These are phyloP conservation scores for Alloteropsis angusta DNA, from an alignment of 202 grass and related monocot genomes.

Conservation along the genomic window DNA sequence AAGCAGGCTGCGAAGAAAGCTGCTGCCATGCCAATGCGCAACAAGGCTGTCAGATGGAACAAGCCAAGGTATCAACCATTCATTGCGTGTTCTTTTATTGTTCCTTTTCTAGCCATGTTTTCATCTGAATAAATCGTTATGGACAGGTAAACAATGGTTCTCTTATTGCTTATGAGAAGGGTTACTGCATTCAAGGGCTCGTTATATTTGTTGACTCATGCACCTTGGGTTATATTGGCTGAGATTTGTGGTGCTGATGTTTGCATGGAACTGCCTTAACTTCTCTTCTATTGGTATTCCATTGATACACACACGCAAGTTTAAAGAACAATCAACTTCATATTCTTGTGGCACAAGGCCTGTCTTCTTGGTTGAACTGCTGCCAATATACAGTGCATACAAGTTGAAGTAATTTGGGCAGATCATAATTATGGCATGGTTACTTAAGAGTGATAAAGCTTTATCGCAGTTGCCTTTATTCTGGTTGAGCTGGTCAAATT, in stretches of 20 bases:
- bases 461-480: slow-evolving; percentile 12
- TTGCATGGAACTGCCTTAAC: slow-evolving; percentile 23
- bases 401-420: slow-evolving; percentile 7
- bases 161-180: slow-evolving; percentile 43
- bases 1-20: slow-evolving; percentile 71
- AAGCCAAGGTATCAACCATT: slow-evolving; percentile 55
- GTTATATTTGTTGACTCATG: slow-evolving; percentile 26
- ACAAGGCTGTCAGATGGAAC: slow-evolving; percentile 48
- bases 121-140: slow-evolving; percentile 24
- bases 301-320: slow-evolving; percentile 23
- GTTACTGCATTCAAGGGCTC: slow-evolving; percentile 36
- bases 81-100: not conserved
- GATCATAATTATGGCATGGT: slow-evolving; percentile 1
- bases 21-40: slow-evolving; percentile 41
- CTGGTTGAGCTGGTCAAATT: slow-evolving; percentile 29
- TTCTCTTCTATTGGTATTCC: slow-evolving; percentile 4
- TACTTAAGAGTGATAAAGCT: slow-evolving; percentile 4
- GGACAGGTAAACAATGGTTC: slow-evolving; percentile 51
- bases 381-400: slow-evolving; percentile 1
- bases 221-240: slow-evolving; percentile 18
- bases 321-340: slow-evolving; percentile 16
- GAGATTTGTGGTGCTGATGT: slow-evolving; percentile 17
- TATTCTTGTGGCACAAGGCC: slow-evolving; percentile 13
- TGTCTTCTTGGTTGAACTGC: slow-evolving; percentile 23
- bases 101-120: not conserved